These are phyloP conservation scores for Sphagnurus paluster DNA, from an alignment of 1,284 basidiomycete species.

Conservation along the genomic window DNA sequence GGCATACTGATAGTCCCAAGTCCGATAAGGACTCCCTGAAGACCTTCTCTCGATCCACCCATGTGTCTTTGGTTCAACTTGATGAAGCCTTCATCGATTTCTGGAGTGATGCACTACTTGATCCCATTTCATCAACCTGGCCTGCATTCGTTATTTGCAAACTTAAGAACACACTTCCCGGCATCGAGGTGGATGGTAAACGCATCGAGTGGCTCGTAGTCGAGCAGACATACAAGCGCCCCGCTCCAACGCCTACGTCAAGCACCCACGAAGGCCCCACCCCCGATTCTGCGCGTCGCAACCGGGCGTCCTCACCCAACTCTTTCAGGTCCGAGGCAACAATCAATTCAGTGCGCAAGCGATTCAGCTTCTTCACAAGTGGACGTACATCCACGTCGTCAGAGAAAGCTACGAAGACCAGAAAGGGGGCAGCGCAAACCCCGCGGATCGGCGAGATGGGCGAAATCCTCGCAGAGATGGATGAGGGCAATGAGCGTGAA, in stretches of 20 bases:
- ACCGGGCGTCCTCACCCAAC: slow-evolving; percentile 45
- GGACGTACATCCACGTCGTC: slow-evolving; percentile 3
- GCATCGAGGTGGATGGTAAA: slow-evolving; percentile 28
- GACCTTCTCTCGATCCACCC: slow-evolving; percentile 40
- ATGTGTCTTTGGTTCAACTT: slow-evolving; percentile 51
- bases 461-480: slow-evolving; percentile 57
- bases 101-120: slow-evolving; percentile 69
- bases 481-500: slow-evolving; percentile 23
- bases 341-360: slow-evolving; percentile 46
- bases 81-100: slow-evolving; percentile 81
- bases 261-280: slow-evolving; percentile 16
- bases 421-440: slow-evolving; percentile 33
- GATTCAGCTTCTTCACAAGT: slow-evolving; percentile 57
- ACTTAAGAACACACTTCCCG: slow-evolving; percentile 42
- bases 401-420: slow-evolving; percentile 24
- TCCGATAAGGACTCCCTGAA: slow-evolving; percentile 17
- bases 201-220: slow-evolving; percentile 61
- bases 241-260: slow-evolving; percentile 33
- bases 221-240: slow-evolving; percentile 54
- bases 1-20: slow-evolving; percentile 16
- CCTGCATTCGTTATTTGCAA: slow-evolving; percentile 68
- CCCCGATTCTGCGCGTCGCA: slow-evolving; percentile 15
- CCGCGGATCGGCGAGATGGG: slow-evolving; percentile 63
- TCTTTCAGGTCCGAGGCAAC: slow-evolving; percentile 48
- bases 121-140: slow-evolving; percentile 62